Evolutionary conservation across 805 yeast species (phyloP).

Genomic region (Kodamaea nitidulidarum): DNA sequence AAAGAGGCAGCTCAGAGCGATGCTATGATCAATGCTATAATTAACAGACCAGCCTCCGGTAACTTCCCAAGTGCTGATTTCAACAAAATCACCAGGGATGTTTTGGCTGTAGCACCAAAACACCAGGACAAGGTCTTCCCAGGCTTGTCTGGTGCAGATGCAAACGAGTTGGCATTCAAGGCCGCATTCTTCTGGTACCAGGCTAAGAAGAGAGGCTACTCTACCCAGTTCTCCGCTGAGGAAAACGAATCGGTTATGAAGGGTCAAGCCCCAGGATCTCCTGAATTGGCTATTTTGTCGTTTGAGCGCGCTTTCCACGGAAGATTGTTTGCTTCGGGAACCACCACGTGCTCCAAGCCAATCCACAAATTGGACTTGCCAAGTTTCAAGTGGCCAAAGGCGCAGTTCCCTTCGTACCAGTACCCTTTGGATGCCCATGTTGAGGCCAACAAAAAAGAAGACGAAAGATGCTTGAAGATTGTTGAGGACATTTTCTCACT

Average conservation of each 20-base stretch:
- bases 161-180: constrained; percentile 84
- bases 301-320: constrained; percentile 93
- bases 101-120: constrained; percentile 69
- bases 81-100: constrained; percentile 48
- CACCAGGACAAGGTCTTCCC: constrained; percentile 75
- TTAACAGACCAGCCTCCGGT: constrained; percentile 82
- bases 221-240: constrained; percentile 56
- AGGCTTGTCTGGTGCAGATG: constrained; percentile 82
- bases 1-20: constrained; percentile 64
- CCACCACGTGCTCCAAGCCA: constrained; percentile 91
- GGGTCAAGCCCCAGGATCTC: constrained; percentile 84
- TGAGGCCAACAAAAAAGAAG: constrained; percentile 69
- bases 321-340: constrained; percentile 85
- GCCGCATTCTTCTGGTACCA: constrained; percentile 84
- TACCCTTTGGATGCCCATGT: constrained; percentile 74
- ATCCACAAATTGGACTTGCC: constrained; percentile 92
- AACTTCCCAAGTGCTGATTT: constrained; percentile 50
- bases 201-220: constrained; percentile 60
- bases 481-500: constrained; percentile 67
- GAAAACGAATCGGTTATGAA: constrained; percentile 75
- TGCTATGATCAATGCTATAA: constrained; percentile 66
- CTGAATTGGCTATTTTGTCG: constrained; percentile 79
- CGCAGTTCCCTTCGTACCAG: constrained; percentile 80
- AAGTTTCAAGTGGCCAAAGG: constrained; percentile 95
- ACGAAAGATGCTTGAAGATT: constrained; percentile 69